Base-by-base conservation (phyloP, 768 basidiomycete species). In the Calocybe cyanea region DNA sequence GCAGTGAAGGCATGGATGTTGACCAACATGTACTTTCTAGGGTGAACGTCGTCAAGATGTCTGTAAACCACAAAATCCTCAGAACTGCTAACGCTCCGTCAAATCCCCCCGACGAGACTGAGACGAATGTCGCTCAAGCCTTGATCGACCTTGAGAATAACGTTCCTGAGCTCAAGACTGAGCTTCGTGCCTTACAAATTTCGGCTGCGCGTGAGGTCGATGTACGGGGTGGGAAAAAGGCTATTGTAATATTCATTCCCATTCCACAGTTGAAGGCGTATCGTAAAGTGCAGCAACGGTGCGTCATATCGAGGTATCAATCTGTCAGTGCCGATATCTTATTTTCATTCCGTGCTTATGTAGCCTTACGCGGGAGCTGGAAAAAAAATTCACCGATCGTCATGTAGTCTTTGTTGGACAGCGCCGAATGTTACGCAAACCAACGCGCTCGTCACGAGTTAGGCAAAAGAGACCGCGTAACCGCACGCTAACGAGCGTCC, bases 301-400 rank as follows among this genome's bases (percentile, higher is more conserved):
- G 63, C 46, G 77, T 58, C 46, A 25, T 52, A 48, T 19, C 7
- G 40, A 28, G 8, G 31, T 32, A 32, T 32, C 31, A 32, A n/a
- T 7, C 17, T n/a, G 17, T 7, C 34, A 7, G 17, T 6, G 14
- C n/a, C 34, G 6, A 14, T n/a, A 35, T 43, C 47, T 40, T 43
- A 45, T 44, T 19, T 48, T 24, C 43, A 37, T 18, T 25, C 39
- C 35, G 31, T 9, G 37, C 21, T 50, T 11, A 11, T 28, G 33
- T 51, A 98, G 95, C 69, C 87, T 98, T 64, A 97, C 95, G 51
- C 87, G 95, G 44, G 95, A 98, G 67, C 81, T 99, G 62, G 96
- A 99, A 83, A 99, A 99, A 83, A 99, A 99, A 74, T 97, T 99
- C 76, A 92, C 96, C 37, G 96, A 98, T 75, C 85, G 93, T 66